Percentiles rank a stretch among this genome's conserved stretches.
phyloP scores from a whole-genome alignment of 805 yeast species.

The Lipomyces kockii region DNA sequence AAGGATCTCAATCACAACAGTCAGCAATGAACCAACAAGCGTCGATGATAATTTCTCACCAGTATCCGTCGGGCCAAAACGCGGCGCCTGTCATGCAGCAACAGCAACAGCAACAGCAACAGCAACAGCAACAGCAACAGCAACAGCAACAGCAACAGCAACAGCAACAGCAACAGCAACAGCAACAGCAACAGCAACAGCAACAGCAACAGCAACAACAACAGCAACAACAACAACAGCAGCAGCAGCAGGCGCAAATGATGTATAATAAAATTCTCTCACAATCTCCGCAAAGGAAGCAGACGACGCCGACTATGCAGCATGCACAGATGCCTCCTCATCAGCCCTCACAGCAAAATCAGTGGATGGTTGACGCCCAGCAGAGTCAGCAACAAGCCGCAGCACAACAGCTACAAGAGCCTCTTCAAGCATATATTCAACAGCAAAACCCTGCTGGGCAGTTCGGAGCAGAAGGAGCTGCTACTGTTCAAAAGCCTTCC shows the following conservation, averaged over 20 bases:
- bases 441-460: slow-evolving; percentile 1
- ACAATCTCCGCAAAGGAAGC: slow-evolving; percentile 24
- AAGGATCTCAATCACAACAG: slow-evolving; percentile 12
- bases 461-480: not conserved
- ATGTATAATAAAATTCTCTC: slow-evolving; percentile 9
- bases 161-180: too few relatives aligned
- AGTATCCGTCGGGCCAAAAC: slow-evolving; percentile 17
- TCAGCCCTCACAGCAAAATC: slow-evolving; percentile 12
- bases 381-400: slow-evolving; percentile 3
- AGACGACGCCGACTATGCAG: slow-evolving; percentile 14
- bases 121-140: too few relatives aligned
- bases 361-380: slow-evolving; percentile 8
- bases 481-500: slow-evolving; percentile 1
- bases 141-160: too few relatives aligned
- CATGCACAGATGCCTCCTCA: slow-evolving; percentile 21
- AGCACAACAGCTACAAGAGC: slow-evolving; percentile 1
- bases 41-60: slow-evolving; percentile 27
- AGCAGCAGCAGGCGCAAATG: slow-evolving; percentile 10
- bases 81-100: slow-evolving; percentile 19
- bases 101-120: too few relatives aligned
- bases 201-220: too few relatives aligned
- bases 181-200: too few relatives aligned
- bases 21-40: slow-evolving; percentile 15
- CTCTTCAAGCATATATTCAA: slow-evolving; percentile 1
- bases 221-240: slow-evolving; percentile 10